Evolutionary conservation across 2,329 filamentous ascomycete species (phyloP), one percentile per base, ranked within the genome.

Genomic region (Didymella pomorum): DNA sequence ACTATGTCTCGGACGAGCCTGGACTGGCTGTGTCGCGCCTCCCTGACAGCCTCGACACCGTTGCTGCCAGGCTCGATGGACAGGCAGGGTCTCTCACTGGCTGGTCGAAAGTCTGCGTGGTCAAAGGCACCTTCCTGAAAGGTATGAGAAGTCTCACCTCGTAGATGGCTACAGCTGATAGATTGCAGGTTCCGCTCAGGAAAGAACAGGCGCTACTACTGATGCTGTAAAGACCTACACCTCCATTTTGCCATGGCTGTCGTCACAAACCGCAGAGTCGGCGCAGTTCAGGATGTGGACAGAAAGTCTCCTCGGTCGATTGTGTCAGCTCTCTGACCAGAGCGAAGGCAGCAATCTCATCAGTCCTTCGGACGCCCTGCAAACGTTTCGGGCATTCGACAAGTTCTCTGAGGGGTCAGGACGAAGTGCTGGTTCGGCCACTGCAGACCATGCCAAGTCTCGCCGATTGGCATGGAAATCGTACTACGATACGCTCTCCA

Each of bases 101-200:
- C 71, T 97, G 92, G 92, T 92, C 92, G 2, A 88, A 87, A 63
- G 89, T 95, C 20, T 96, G 92, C 77, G 85, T 89, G 26, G 81
- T 95, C 53, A 96, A 94, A 76, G 87, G 87, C 20, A 86, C 87
- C 46, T 96, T 92, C 72, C 83, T 96, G 48, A 89, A 89, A 74
- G 91, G 90, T 74, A 88, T 83, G 72, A 2, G 10, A 47, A 35
- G 23, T 23, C 12, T 39, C 39, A 84, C 29, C 33, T 39, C 26
- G 29, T 42, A 23, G 9, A 20, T 26, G 20, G 28, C 6, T 11
- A 29, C 26, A 31, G 43, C 64, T 71, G 52, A 71, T 55, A 20
- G 11, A 35, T 10, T 43, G 4, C 49, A 84, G 82, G 81, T 50
- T 76, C 77, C 45, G 79, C 80, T 1, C 81, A 82, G 59, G 80